Conservation (phyloP, 768 basidiomycete genomes). For the Termitomyces sp. region DNA sequence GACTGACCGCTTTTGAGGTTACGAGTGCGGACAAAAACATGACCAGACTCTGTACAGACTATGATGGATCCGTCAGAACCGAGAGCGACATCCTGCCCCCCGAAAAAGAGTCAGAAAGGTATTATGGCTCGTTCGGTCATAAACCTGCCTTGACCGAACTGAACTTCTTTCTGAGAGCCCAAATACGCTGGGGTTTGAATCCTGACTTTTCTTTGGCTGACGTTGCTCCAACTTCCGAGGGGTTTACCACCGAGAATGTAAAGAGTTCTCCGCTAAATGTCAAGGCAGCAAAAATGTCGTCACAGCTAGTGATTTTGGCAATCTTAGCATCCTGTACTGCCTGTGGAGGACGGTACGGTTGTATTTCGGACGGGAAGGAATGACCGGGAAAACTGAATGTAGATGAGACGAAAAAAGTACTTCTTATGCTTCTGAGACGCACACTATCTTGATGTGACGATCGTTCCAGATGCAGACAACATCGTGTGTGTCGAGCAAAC, state of each 20-base stretch:
- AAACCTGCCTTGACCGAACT: constrained; percentile 67
- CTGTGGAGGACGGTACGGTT: constrained; percentile 78
- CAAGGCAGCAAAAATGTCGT: constrained; percentile 77
- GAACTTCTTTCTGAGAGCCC: constrained; percentile 84
- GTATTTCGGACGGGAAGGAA: constrained; percentile 69
- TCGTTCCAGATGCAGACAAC: constrained; percentile 83
- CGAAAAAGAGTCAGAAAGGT: background rate
- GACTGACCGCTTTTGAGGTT: constrained; percentile 28
- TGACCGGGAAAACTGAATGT: constrained; percentile 64
- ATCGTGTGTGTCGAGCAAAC: constrained; percentile 72
- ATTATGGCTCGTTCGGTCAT: background rate
- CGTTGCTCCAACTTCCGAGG: constrained; percentile 24
- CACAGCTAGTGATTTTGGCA: constrained; percentile 72
- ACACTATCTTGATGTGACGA: constrained; percentile 70
- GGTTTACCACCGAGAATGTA: constrained; percentile 53
- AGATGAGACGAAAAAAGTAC: background rate
- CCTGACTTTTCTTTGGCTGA: constrained; percentile 24
- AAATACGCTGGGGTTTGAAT: constrained; percentile 83
- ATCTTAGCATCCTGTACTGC: constrained; percentile 66
- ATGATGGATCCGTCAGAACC: constrained; percentile 85
- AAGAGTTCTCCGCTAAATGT: constrained; percentile 89
- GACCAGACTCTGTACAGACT: constrained; percentile 91
- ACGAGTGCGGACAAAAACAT: constrained; percentile 82
- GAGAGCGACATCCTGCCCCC: constrained; percentile 73
- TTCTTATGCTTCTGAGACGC: constrained; percentile 9